phyloP scores from a whole-genome alignment of 2,329 filamentous ascomycete species.

The Exophiala sideris region DNA sequence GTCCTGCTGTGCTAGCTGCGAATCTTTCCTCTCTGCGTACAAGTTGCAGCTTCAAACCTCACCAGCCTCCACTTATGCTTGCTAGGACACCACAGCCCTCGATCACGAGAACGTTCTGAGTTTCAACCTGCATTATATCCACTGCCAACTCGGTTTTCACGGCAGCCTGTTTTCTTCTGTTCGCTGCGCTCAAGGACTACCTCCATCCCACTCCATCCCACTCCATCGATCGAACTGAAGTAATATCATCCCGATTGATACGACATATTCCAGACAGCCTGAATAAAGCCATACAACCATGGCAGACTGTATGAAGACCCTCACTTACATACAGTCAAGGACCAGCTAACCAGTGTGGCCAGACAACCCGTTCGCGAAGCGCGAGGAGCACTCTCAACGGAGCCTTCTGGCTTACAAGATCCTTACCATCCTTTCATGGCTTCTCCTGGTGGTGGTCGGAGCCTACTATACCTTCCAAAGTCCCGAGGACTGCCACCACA shows the following conservation, averaged over 20 bases:
- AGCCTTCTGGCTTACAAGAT: slow-evolving; percentile 71
- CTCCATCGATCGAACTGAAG: no score
- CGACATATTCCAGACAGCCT: no score
- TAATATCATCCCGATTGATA: no score
- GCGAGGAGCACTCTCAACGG: slow-evolving; percentile 60
- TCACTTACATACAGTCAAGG: neutral
- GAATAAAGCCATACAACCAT: slow-evolving; percentile 7
- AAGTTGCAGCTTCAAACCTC: no score
- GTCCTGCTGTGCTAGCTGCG: no score
- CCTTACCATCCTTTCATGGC: slow-evolving; percentile 69
- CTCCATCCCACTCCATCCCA: no score
- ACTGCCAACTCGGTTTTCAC: no score
- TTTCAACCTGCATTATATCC: neutral
- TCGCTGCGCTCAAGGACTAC: neutral
- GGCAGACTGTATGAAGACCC: slow-evolving; percentile 17
- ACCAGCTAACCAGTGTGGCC: slow-evolving; percentile 4
- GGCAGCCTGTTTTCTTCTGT: neutral
- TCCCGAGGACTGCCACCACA: slow-evolving; percentile 59
- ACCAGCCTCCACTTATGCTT: no score
- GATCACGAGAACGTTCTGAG: slow-evolving; percentile 2
- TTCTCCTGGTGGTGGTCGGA: slow-evolving; percentile 67
- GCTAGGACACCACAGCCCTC: neutral
- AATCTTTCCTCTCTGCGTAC: no score
- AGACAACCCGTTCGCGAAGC: slow-evolving; percentile 75
- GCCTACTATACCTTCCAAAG: slow-evolving; percentile 69